These are phyloP conservation scores for Collybia sordida DNA, from an alignment of 768 basidiomycete species.

Conservation along the genomic window DNA sequence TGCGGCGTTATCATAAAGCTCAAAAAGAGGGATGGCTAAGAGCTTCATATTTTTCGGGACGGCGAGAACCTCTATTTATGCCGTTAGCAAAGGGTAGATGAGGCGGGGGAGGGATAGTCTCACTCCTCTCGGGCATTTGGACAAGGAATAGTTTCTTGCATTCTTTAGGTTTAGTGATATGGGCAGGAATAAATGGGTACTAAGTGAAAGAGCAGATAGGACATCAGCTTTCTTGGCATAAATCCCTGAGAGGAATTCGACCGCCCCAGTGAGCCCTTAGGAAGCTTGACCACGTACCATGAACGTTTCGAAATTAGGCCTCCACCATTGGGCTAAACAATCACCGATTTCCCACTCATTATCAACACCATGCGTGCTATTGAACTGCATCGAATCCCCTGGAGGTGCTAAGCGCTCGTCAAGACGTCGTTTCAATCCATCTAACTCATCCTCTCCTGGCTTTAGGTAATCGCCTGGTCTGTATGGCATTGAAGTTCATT, in stretches of 20 bases:
- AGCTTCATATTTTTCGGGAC: slow-evolving; percentile 99
- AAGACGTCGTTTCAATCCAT: slow-evolving; percentile 85
- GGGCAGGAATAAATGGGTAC: slow-evolving; percentile 95
- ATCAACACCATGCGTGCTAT: slow-evolving; percentile 71
- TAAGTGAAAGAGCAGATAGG: slow-evolving; percentile 24
- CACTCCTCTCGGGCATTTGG: slow-evolving; percentile 93
- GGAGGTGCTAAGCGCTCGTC: slow-evolving; percentile 89
- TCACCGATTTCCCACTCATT: slow-evolving; percentile 97
- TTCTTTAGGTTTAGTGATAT: slow-evolving; percentile 97
- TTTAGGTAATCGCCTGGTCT: slow-evolving; percentile 99
- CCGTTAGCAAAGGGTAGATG: neutral
- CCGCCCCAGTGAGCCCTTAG: too few species aligned
- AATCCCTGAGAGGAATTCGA: neutral
- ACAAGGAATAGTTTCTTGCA: slow-evolving; percentile 96
- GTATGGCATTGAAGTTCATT: neutral
- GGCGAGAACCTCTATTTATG: slow-evolving; percentile 77
- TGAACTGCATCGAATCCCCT: slow-evolving; percentile 66
- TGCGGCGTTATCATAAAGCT: slow-evolving; percentile 96
- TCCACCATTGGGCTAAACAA: slow-evolving; percentile 97
- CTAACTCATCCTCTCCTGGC: slow-evolving; percentile 91
- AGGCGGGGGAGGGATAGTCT: slow-evolving; percentile 29
- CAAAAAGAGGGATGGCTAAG: slow-evolving; percentile 93
- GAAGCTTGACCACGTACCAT: slow-evolving; percentile 62
- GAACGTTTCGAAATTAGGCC: slow-evolving; percentile 98
- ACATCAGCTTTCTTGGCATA: neutral